phyloP scores from a whole-genome alignment of 495 filamentous ascomycete species.

The Talaromyces thailandensis region DNA sequence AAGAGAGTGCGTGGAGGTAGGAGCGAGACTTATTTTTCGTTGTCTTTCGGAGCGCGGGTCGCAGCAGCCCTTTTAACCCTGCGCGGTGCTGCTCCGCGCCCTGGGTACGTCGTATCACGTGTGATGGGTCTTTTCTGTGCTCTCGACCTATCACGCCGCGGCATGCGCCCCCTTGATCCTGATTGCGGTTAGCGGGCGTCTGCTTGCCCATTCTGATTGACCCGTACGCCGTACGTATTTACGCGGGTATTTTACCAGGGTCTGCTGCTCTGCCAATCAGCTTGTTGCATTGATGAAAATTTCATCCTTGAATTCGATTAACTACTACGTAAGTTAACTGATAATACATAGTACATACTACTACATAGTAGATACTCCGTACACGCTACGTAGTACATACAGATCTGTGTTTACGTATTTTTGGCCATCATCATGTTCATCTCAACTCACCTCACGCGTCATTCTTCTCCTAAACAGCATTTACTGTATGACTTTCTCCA shows the following conservation, averaged over 20 bases:
- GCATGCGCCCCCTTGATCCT: not conserved
- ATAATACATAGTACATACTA: too few relatives aligned
- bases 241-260: not conserved
- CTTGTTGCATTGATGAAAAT: not conserved
- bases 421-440: not conserved
- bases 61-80: constrained; percentile 9
- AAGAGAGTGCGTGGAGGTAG: constrained; percentile 8
- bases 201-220: not conserved
- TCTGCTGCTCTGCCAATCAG: not conserved
- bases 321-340: too few relatives aligned
- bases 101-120: not conserved
- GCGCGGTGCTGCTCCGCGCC: not conserved
- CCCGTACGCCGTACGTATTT: not conserved
- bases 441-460: not conserved
- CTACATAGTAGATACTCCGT: too few relatives aligned
- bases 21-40: not conserved
- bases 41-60: constrained; percentile 5
- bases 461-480: not conserved
- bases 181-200: not conserved
- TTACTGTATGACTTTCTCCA: not conserved
- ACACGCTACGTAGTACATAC: too few relatives aligned
- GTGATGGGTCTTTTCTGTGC: not conserved
- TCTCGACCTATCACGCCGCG: not conserved
- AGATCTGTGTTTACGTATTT: not conserved
- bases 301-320: not conserved